Conservation (phyloP, 1,284 basidiomycete genomes). For the Leccinum huronense region DNA sequence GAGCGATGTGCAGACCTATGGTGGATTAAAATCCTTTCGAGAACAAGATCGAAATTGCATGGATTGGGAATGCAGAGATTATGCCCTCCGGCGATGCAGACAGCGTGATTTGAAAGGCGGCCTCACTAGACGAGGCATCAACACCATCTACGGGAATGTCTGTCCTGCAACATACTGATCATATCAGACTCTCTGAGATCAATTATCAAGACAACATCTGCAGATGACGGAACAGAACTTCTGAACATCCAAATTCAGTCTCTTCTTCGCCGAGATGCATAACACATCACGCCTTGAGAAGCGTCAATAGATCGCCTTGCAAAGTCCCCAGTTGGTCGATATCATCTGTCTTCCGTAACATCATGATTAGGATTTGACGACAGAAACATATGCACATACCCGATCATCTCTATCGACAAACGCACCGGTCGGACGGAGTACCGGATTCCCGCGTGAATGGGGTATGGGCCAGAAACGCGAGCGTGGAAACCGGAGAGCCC, state of each 20-base stretch:
- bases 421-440: slow-evolving; percentile 36
- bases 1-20: too few relatives aligned
- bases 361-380: slow-evolving; percentile 6
- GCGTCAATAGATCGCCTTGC: slow-evolving; percentile 63
- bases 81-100: slow-evolving; percentile 40
- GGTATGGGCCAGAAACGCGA: too few relatives aligned
- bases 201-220: slow-evolving; percentile 55
- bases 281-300: not conserved
- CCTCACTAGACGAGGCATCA: not conserved
- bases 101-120: slow-evolving; percentile 72
- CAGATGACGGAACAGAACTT: slow-evolving; percentile 61
- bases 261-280: not conserved
- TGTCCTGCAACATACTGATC: slow-evolving; percentile 50
- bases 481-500: too few relatives aligned
- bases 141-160: not conserved
- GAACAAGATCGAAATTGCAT: too few relatives aligned
- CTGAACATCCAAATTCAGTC: slow-evolving; percentile 35
- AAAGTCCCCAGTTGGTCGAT: slow-evolving; percentile 48
- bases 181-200: slow-evolving; percentile 62
- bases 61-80: too few relatives aligned
- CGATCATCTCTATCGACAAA: slow-evolving; percentile 80
- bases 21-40: too few relatives aligned
- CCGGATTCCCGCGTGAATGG: too few relatives aligned
- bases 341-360: slow-evolving; percentile 24
- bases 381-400: slow-evolving; percentile 42